Evolutionary conservation across 768 basidiomycete species (phyloP).

Genomic region (Tulasnella sp.): DNA sequence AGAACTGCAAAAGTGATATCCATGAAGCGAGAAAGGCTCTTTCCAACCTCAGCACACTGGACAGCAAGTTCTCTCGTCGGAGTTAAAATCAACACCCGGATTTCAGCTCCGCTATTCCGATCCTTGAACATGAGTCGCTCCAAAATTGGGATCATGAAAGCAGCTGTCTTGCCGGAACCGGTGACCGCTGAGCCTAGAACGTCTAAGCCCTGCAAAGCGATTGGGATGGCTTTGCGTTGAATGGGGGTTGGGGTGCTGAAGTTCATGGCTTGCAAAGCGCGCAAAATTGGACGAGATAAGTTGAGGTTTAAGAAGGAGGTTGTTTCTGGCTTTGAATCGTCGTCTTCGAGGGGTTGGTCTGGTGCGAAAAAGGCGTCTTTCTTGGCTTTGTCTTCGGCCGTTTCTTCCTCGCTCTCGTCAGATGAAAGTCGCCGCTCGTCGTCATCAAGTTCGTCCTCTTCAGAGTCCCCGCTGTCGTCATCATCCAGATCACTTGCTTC

Average conservation of each 20-base stretch:
- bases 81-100: conserved; percentile 84
- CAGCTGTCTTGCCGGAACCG: conserved; percentile 97
- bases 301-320: conserved; percentile 89
- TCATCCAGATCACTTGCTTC: conserved; percentile 33
- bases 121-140: conserved; percentile 92
- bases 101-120: conserved; percentile 79
- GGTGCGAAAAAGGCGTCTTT: conserved; percentile 78
- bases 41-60: conserved; percentile 91
- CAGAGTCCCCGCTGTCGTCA: conserved; percentile 28
- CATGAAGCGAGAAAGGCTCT: conserved; percentile 76
- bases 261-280: conserved; percentile 76
- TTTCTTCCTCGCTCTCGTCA: conserved; percentile 59
- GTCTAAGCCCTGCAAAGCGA: conserved; percentile 91
- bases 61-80: conserved; percentile 95
- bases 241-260: conserved; percentile 91
- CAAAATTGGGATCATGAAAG: conserved; percentile 90
- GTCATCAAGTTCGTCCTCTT: background rate
- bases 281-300: conserved; percentile 88
- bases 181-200: conserved; percentile 94
- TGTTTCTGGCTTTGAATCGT: conserved; percentile 38
- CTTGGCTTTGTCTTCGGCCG: conserved; percentile 56
- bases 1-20: conserved; percentile 89
- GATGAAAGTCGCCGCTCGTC: conserved; percentile 35
- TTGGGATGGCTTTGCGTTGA: conserved; percentile 88
- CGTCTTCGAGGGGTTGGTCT: conserved; percentile 42